Conservation (phyloP, 2,329 filamentous ascomycete species). For the Xylariaceae sp. region DNA sequence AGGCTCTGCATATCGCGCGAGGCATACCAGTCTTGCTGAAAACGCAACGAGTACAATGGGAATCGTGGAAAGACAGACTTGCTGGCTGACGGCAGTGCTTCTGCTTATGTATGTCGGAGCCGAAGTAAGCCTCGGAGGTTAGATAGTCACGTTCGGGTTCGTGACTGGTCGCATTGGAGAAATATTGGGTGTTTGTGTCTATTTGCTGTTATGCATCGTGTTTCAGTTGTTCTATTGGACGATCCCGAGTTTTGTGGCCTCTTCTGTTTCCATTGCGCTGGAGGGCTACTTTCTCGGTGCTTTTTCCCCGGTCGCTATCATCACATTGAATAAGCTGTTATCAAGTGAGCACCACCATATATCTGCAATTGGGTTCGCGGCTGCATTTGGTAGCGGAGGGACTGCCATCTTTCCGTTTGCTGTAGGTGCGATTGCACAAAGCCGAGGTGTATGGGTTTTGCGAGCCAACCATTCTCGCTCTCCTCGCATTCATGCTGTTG, state of each 20-base stretch:
- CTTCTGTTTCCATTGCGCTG: conserved; percentile 66
- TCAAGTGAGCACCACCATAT: conserved; percentile 69
- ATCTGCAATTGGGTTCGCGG: conserved; percentile 75
- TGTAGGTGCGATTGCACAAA: conserved; percentile 65
- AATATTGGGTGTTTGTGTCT: conserved; percentile 60
- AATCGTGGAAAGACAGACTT: conserved; percentile 53
- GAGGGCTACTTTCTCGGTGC: conserved; percentile 80
- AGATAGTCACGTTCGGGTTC: conserved; percentile 83
- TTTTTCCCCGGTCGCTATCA: conserved; percentile 72
- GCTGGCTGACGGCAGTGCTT: conserved; percentile 73
- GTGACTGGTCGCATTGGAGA: conserved; percentile 73
- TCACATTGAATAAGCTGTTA: conserved; percentile 71
- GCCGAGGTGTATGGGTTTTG: conserved; percentile 53
- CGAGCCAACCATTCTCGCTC: conserved; percentile 54
- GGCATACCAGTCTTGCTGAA: too few species aligned
- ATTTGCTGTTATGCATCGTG: conserved; percentile 61
- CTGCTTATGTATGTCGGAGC: conserved; percentile 75
- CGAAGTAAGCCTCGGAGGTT: conserved; percentile 72
- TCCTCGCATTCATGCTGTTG: conserved; percentile 44
- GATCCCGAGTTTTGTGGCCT: conserved; percentile 72
- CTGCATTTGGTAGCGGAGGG: conserved; percentile 72
- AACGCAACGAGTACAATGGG: conserved; percentile 45
- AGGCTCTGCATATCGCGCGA: conserved; percentile 52
- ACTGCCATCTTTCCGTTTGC: conserved; percentile 66
- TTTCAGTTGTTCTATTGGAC: conserved; percentile 78